phyloP scores from a whole-genome alignment of 2,329 filamentous ascomycete species.

The Ramularia collo-cygni region DNA sequence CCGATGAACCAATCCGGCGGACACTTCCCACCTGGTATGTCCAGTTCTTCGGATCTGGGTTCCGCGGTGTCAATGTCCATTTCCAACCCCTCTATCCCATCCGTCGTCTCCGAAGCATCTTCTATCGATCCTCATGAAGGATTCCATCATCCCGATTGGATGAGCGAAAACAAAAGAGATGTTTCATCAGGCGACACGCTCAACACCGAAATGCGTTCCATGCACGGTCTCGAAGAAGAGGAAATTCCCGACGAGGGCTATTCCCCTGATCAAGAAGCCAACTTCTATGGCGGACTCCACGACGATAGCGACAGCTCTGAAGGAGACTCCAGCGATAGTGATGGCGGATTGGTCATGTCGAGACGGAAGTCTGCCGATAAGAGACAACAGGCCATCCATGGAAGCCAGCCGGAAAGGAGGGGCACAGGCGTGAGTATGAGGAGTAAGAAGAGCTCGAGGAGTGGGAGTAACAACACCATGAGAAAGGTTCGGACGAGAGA shows the following conservation, averaged over 20 bases:
- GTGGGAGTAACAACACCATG: slow-evolving; percentile 45
- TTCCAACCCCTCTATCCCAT: slow-evolving; percentile 47
- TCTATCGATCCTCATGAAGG: slow-evolving; percentile 32
- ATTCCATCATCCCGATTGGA: slow-evolving; percentile 9
- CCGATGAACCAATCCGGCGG: slow-evolving; percentile 27
- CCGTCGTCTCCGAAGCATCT: slow-evolving; percentile 42
- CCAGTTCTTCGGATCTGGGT: slow-evolving; percentile 44
- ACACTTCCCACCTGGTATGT: slow-evolving; percentile 28
- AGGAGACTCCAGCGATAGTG: slow-evolving; percentile 28
- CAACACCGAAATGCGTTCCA: slow-evolving; percentile 20
- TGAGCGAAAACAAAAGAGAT: slow-evolving; percentile 31
- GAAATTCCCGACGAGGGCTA: slow-evolving; percentile 29
- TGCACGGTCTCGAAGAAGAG: slow-evolving; percentile 15
- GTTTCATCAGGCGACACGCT: slow-evolving; percentile 31
- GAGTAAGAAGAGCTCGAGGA: slow-evolving; percentile 38
- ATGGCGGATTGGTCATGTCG: slow-evolving; percentile 35
- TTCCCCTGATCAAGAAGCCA: slow-evolving; percentile 25
- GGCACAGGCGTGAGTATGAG: slow-evolving; percentile 25
- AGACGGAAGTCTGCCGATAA: slow-evolving; percentile 24
- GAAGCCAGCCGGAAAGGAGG: slow-evolving; percentile 8
- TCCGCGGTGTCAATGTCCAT: slow-evolving; percentile 44
- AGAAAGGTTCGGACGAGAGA: slow-evolving; percentile 39
- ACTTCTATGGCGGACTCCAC: slow-evolving; percentile 36
- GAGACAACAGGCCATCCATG: slow-evolving; percentile 8
- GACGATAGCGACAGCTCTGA: slow-evolving; percentile 32